Base-by-base conservation (phyloP, 176 grass and related monocot species). In the Poa annua region DNA sequence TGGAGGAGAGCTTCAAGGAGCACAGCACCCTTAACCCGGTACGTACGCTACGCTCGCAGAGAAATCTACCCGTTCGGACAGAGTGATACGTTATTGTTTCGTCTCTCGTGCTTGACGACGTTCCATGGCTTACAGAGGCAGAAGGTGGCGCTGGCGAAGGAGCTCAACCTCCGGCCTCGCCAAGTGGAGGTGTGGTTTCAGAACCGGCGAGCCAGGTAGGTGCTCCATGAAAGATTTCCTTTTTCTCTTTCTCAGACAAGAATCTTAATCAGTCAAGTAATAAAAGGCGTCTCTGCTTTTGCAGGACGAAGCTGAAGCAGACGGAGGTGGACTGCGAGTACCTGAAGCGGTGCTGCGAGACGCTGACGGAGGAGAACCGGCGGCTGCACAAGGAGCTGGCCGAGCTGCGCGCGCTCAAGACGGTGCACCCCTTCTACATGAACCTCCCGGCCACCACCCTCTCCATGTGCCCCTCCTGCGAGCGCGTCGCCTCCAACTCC, bases 231-330 rank as follows among this genome's bases (percentile, higher is more conserved):
- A 14, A 13, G 8, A 60, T n/a, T 83, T 57, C 24, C 13, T 42
- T 68, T 66, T 35, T 33, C 5, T 20, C 6, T 19, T 21, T 24
- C 49, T 33, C 0, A 11, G 24, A 15, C 22, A 24, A 0, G 38
- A 71, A 78, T 78, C 72, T 78, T n/a, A 8, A 26, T 11, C 0
- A 7, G 53, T 38, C 24, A 3, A 41, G 35, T 29, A 29, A 29
- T 51, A 11, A 8, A 54, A 79, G 39, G n/a, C 34, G 3, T 35
- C 6, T 15, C 4, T 49, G 64, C 1, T 52, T 15, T 35, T 53
- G 10, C 93, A 99, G 97, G 88, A 96, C 97, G 75, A 99, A 99
- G 89, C 89, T 99, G 93, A 99, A 99, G 85, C 97, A 99, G 60
- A 99, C 97, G n/a, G 97, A 99, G 78, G 93, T 93, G 55, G 91